A percentile compares a stretch with the other conserved stretches of the same genome.
Evolutionary conservation across 2,329 filamentous ascomycete genomes (phyloP).

Genomic region (Paraphoma chrysanthemicola): DNA sequence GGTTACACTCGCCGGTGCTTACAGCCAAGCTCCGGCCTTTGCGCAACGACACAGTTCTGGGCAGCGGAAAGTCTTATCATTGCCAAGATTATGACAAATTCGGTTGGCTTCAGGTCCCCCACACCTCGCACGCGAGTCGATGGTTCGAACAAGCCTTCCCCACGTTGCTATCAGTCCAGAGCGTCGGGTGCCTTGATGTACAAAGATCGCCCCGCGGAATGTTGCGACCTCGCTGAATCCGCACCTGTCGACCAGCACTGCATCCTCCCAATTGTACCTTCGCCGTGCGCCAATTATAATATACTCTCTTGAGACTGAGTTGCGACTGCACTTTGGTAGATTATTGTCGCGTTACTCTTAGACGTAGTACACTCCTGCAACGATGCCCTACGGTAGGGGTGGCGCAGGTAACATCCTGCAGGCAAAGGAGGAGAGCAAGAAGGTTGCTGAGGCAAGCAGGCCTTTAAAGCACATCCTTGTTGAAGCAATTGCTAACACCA

Average conservation of each 20-base stretch:
- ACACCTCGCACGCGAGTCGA: slow-evolving; percentile 13
- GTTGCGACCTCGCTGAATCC: slow-evolving; percentile 7
- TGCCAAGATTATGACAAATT: slow-evolving; percentile 36
- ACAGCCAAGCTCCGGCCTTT: background rate
- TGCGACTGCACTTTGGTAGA: too few relatives aligned
- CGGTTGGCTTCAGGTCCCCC: slow-evolving; percentile 28
- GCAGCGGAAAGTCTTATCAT: slow-evolving; percentile 16
- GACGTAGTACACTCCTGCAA: background rate
- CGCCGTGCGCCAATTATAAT: too few relatives aligned
- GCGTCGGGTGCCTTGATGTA: slow-evolving; percentile 5
- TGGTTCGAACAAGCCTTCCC: slow-evolving; percentile 27
- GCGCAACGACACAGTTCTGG: background rate
- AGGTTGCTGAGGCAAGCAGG: slow-evolving; percentile 36
- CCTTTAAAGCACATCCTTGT: too few relatives aligned
- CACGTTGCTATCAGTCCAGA: slow-evolving; percentile 28
- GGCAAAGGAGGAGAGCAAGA: slow-evolving; percentile 40
- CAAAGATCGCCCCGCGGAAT: slow-evolving; percentile 16
- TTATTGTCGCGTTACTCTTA: too few relatives aligned
- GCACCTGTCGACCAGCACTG: background rate
- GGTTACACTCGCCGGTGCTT: background rate
- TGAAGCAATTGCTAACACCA: background rate
- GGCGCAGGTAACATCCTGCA: slow-evolving; percentile 55
- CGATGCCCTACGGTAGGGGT: slow-evolving; percentile 51
- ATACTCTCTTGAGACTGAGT: too few relatives aligned
- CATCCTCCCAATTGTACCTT: background rate